phyloP scores from a whole-genome alignment of 2,329 filamentous ascomycete genomes.

The Ceratocystis eucalypticola region DNA sequence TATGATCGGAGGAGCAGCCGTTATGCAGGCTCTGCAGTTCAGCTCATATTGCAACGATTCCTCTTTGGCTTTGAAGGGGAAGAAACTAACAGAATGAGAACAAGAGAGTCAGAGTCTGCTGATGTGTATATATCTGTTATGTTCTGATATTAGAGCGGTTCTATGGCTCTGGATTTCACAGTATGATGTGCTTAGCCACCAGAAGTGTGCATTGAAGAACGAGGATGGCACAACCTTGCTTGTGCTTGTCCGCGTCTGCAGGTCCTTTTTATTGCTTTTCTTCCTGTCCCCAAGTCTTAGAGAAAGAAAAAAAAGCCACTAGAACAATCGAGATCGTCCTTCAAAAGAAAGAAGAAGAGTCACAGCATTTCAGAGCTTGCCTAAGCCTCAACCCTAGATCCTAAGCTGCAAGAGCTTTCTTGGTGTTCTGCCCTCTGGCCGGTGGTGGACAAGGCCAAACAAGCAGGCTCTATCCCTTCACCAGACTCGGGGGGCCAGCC shows the following conservation, averaged over 20 bases:
- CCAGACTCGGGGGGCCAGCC: neutral
- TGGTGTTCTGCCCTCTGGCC: neutral
- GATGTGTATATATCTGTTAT: neutral
- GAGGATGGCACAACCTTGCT: too few species aligned
- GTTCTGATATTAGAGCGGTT: neutral
- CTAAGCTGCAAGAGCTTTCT: neutral
- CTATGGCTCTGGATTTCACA: too few species aligned
- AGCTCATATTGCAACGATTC: constrained; percentile 1
- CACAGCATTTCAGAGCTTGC: neutral
- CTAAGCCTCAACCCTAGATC: neutral
- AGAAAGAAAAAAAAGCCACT: neutral
- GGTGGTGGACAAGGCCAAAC: neutral
- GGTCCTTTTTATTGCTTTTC: neutral
- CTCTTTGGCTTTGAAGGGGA: neutral
- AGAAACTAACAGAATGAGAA: neutral
- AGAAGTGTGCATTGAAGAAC: too few species aligned
- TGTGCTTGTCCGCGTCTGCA: neutral
- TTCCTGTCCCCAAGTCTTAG: neutral
- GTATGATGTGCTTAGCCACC: too few species aligned
- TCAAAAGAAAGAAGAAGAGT: neutral
- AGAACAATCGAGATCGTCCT: constrained; percentile 3
- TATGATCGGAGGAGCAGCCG: neutral
- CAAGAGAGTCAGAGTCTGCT: neutral
- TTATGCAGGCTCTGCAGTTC: constrained; percentile 2
- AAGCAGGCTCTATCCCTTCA: neutral